Evolutionary conservation across 169 alveolate genomes (phyloP), one percentile per base, ranked within the genome.

Genomic region (Theileria parva): DNA sequence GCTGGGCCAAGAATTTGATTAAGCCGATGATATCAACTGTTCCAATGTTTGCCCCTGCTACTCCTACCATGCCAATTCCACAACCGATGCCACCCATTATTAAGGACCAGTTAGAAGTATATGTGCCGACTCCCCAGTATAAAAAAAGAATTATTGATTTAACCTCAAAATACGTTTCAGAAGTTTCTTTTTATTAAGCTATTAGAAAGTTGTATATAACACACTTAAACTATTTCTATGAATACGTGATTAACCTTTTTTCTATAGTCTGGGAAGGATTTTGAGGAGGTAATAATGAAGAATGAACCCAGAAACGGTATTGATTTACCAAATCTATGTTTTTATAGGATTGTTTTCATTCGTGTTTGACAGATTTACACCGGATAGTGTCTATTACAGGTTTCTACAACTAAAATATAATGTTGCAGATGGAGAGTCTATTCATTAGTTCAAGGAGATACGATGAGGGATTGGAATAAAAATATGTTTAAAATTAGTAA

Each of bases 351-450:
- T 81, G 27, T 75, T 81, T 34, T n/a, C 78, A 11, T 81, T 81
- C 51, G 55, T 81, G 17, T 72, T 25, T 44, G 85, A 75, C 19
- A 68, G 50, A 3, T 13, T 9, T 30, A 71, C 90, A 19, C 78
- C 83, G n/a, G 90, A 84, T 34, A 71, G 74, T 27, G 74, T 84
- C 7, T 84, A 84, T 81, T 84, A 84, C 81, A 74, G 78, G 81
- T 74, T 64, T 25, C 23, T 13, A 37, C 19, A 28, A 28, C 60
- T n/a, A 15, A 70, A 32, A 23, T 70, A 44, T 39, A 51, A 74
- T 74, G 23, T 2, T n/a, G 15, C 69, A 55, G 90, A 13, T 84
- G 90, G 90, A 76, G 79, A 44, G 90, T 84, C 37, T 84, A 84
- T 66, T 84, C 90, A 17, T 66, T 84, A 27, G 21, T 75, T 17